A percentile compares a stretch with the other conserved stretches of the same genome.
Evolutionary conservation across 2,329 filamentous ascomycete genomes (phyloP).

Genomic region (Aspergillus calidoustus): DNA sequence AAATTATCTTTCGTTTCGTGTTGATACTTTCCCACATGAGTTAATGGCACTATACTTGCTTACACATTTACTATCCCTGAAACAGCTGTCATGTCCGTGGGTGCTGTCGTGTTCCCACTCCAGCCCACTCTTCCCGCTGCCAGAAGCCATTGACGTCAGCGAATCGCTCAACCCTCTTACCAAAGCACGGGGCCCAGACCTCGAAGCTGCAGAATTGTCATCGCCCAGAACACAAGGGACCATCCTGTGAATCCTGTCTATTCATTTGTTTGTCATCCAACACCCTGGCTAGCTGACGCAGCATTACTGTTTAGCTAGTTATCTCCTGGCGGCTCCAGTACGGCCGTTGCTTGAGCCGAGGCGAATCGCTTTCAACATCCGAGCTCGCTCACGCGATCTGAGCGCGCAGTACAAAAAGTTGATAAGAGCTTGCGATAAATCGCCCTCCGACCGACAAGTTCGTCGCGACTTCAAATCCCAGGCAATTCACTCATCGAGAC

Average conservation of each 20-base stretch:
- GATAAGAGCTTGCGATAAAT: neutral
- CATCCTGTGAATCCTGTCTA: neutral
- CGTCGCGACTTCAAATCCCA: neutral
- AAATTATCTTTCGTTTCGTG: neutral
- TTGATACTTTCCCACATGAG: neutral
- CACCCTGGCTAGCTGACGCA: neutral
- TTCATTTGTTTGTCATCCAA: neutral
- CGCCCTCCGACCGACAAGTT: neutral
- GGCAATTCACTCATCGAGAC: neutral
- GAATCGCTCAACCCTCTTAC: slow-evolving; percentile 13
- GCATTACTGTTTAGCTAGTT: neutral
- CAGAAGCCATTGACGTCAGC: slow-evolving; percentile 18
- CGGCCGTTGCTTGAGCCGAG: neutral
- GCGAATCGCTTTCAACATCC: neutral
- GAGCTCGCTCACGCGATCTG: neutral
- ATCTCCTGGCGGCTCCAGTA: neutral
- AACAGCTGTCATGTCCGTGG: neutral
- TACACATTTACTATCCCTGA: neutral
- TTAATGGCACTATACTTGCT: neutral
- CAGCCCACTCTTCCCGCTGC: neutral
- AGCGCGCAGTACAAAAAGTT: neutral
- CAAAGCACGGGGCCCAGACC: slow-evolving; percentile 5
- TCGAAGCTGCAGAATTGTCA: neutral
- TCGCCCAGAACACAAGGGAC: neutral
- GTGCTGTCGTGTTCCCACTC: neutral